phyloP scores from a whole-genome alignment of 352 stramenopile genomes.

The Phytophthora pini region DNA sequence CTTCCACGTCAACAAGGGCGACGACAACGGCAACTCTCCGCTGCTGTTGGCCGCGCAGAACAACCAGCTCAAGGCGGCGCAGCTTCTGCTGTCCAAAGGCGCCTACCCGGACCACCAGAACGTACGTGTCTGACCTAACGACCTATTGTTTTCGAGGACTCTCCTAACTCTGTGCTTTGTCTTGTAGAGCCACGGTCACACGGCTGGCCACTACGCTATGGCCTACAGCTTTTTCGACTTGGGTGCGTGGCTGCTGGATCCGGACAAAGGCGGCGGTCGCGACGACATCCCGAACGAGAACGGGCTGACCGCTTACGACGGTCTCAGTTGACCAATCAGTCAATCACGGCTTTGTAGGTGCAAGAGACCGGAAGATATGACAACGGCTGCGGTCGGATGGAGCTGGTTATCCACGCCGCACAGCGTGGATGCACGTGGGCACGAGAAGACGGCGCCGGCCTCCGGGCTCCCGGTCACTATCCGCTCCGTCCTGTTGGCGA shows the following conservation, averaged over 20 bases:
- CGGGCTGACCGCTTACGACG: constrained; percentile 93
- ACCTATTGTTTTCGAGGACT: constrained; percentile 6
- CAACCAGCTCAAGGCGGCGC: constrained; percentile 87
- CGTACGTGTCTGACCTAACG: constrained; percentile 35
- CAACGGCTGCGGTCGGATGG: constrained; percentile 9
- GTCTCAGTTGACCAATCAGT: constrained; percentile 48
- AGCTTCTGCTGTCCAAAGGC: constrained; percentile 90
- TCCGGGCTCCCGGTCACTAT: constrained; percentile 27
- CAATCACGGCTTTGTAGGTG: constrained; percentile 7
- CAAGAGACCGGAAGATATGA: constrained; percentile 16
- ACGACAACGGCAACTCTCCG: constrained; percentile 92
- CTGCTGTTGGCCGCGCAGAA: constrained; percentile 90
- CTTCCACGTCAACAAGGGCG: constrained; percentile 90
- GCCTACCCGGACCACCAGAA: constrained; percentile 94
- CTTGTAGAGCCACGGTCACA: constrained; percentile 86
- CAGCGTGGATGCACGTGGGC: constrained; percentile 26
- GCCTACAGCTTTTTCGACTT: constrained; percentile 92
- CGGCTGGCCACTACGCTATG: constrained; percentile 94
- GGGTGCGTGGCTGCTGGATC: constrained; percentile 91
- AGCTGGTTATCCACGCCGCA: constrained; percentile 27
- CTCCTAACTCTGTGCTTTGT: constrained; percentile 9
- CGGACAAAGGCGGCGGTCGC: constrained; percentile 83
- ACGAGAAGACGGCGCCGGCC: background rate
- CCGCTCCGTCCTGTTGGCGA: constrained; percentile 42
- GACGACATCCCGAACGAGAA: constrained; percentile 92